These are phyloP conservation scores for Cyberlindnera sargentensis DNA, from an alignment of 805 yeast species.

Conservation along the genomic window DNA sequence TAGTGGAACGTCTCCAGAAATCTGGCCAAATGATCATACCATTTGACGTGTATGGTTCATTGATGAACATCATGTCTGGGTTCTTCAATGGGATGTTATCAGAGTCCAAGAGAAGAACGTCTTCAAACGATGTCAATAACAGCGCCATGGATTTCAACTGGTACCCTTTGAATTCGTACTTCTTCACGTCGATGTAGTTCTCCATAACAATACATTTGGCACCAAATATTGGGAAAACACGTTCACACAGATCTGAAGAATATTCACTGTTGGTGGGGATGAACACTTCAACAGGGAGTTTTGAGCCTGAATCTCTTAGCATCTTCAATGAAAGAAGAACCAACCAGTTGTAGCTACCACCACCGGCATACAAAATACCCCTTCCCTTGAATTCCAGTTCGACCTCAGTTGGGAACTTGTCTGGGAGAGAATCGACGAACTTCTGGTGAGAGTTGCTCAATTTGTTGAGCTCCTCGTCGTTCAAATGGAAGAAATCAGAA, in stretches of 20 bases:
- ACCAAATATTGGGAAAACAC: conserved; percentile 55
- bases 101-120: conserved; percentile 67
- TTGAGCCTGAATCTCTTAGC: conserved; percentile 58
- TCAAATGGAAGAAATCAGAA: conserved; percentile 12
- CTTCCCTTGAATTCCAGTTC: conserved; percentile 33
- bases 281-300: conserved; percentile 74
- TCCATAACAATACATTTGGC: conserved; percentile 56
- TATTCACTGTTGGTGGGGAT: conserved; percentile 66
- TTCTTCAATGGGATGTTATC: conserved; percentile 55
- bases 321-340: conserved; percentile 45
- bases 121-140: conserved; percentile 70
- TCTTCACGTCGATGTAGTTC: conserved; percentile 33
- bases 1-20: conserved; percentile 63
- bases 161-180: conserved; percentile 43
- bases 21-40: conserved; percentile 61
- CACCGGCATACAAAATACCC: conserved; percentile 72
- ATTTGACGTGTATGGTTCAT: conserved; percentile 29
- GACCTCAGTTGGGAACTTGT: conserved; percentile 32
- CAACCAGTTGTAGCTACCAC: conserved; percentile 63
- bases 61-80: conserved; percentile 36
- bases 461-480: conserved; percentile 9
- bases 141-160: conserved; percentile 72
- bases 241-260: conserved; percentile 64
- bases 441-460: conserved; percentile 16
- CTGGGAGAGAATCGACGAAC: conserved; percentile 29